Evolutionary conservation across 108 stramenopile genomes (phyloP).

Genomic region (Hondaea fermentalgiana): DNA sequence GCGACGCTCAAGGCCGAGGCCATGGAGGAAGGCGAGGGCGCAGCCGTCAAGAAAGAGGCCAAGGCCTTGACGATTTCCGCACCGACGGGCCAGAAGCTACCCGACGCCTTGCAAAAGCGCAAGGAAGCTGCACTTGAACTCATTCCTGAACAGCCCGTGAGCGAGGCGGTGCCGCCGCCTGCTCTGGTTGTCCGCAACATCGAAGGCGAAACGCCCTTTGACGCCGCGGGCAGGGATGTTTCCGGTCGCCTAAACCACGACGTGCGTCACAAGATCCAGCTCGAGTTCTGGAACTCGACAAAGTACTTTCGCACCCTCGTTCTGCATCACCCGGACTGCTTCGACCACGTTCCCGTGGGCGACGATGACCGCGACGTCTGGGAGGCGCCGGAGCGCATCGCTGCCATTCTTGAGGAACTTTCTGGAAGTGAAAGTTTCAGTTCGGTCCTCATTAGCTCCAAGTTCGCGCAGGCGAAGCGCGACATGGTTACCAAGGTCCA

Average conservation of each 20-base stretch:
- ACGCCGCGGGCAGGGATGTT: background rate
- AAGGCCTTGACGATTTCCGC: background rate
- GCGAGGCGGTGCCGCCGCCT: background rate
- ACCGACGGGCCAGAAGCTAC: background rate
- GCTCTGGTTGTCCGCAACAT: background rate
- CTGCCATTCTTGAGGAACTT: background rate
- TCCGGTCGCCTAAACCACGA: background rate
- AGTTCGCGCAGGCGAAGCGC: background rate
- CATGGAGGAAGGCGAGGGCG: background rate
- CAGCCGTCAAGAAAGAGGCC: background rate
- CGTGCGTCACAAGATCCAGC: background rate
- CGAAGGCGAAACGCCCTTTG: background rate
- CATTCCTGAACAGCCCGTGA: background rate
- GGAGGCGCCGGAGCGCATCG: conserved; percentile 25
- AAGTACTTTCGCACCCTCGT: conserved; percentile 7
- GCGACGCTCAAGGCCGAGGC: background rate
- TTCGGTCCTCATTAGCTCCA: background rate
- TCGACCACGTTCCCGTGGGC: conserved; percentile 1
- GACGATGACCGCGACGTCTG: conserved; percentile 16
- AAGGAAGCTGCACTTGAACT: background rate
- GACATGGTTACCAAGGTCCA: conserved; percentile 31
- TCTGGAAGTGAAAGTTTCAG: background rate
- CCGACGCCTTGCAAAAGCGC: background rate
- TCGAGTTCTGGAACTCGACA: background rate
- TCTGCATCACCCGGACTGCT: conserved; percentile 24